Percentiles rank a stretch among this genome's conserved stretches.
Evolutionary conservation across 2,329 filamentous ascomycete species (phyloP).

Genomic region (Zymoseptoria pseudotritici): DNA sequence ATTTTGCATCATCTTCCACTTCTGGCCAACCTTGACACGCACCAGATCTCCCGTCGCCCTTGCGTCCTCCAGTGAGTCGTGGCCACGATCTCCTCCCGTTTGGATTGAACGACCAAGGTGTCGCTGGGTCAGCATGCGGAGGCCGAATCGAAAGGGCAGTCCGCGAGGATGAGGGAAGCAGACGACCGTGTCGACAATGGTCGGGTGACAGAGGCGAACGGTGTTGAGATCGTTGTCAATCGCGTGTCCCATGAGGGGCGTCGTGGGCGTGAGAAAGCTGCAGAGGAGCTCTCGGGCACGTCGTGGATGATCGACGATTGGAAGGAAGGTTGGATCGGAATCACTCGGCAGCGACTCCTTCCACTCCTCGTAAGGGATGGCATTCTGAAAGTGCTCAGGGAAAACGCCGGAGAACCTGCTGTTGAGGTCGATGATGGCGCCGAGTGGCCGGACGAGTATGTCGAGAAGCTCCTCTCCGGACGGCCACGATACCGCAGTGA

Average conservation of each 20-base stretch:
- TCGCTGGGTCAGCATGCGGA: conserved; percentile 67
- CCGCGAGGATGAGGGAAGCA: conserved; percentile 73
- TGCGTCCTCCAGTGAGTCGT: conserved; percentile 91
- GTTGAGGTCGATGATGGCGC: conserved; percentile 83
- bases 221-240: conserved; percentile 93
- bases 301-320: conserved; percentile 67
- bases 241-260: conserved; percentile 83
- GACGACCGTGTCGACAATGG: conserved; percentile 75
- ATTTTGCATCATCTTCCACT: conserved; percentile 60
- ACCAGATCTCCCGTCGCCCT: conserved; percentile 82
- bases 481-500: conserved; percentile 87
- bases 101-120: conserved; percentile 73
- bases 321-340: conserved; percentile 38
- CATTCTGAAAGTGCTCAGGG: conserved; percentile 65
- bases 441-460: conserved; percentile 73
- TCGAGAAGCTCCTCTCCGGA: conserved; percentile 68
- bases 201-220: conserved; percentile 74
- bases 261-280: conserved; percentile 63
- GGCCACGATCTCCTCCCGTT: conserved; percentile 57
- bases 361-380: conserved; percentile 46
- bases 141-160: conserved; percentile 66
- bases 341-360: conserved; percentile 16
- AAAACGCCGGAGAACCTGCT: conserved; percentile 85
- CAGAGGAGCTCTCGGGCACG: conserved; percentile 72
- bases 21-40: conserved; percentile 58